phyloP scores from a whole-genome alignment of 495 filamentous ascomycete genomes.

The Penicillium longicatenatum region DNA sequence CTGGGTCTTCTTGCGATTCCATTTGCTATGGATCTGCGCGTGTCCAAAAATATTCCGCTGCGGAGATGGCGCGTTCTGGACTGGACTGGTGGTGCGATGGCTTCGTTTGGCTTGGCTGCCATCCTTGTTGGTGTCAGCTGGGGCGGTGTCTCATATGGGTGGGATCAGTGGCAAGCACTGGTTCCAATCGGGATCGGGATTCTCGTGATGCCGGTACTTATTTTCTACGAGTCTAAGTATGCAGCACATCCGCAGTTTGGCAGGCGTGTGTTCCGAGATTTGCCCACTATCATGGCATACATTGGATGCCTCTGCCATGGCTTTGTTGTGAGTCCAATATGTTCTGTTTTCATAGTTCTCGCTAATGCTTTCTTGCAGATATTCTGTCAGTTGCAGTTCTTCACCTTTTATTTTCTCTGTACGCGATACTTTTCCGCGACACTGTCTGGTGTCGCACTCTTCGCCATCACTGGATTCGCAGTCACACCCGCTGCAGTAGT shows the following conservation, averaged over 20 bases:
- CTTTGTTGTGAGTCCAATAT: conserved; percentile 44
- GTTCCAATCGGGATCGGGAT: conserved; percentile 56
- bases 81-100: conserved; percentile 39
- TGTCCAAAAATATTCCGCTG: conserved; percentile 27
- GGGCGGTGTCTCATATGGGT: conserved; percentile 35
- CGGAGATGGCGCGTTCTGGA: conserved; percentile 36
- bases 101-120: conserved; percentile 26
- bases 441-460: conserved; percentile 59
- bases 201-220: conserved; percentile 40
- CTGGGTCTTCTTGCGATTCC: conserved; percentile 38
- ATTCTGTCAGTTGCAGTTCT: conserved; percentile 57
- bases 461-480: conserved; percentile 47
- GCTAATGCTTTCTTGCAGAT: conserved; percentile 26
- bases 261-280: conserved; percentile 48
- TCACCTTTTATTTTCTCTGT: conserved; percentile 65
- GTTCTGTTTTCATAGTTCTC: neutral
- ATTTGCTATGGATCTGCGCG: conserved; percentile 35
- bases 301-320: conserved; percentile 55
- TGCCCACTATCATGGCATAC: conserved; percentile 39
- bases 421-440: conserved; percentile 57
- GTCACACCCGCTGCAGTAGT: conserved; percentile 49
- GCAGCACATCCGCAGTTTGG: conserved; percentile 56
- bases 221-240: conserved; percentile 50
- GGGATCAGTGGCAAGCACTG: conserved; percentile 46
- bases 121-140: conserved; percentile 42